Conservation (phyloP, 2,329 filamentous ascomycete genomes). For the Apiospora marii region DNA sequence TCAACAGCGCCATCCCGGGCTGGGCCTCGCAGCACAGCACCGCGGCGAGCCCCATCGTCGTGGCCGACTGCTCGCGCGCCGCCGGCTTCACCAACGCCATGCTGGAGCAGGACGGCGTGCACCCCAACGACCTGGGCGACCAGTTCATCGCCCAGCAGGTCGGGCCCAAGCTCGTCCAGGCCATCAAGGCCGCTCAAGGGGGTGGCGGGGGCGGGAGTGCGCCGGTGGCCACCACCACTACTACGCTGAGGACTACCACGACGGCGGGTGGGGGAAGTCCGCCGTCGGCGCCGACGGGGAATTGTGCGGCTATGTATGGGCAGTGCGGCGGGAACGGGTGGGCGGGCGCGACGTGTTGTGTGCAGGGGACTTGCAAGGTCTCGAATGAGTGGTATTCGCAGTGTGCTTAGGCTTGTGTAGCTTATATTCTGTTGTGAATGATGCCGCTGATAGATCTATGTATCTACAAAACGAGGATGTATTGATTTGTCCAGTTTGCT, state of each 20-base stretch:
- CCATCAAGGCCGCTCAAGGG: conserved; percentile 33
- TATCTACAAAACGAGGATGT: too few species aligned
- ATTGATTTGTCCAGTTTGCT: too few species aligned
- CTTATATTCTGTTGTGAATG: not conserved
- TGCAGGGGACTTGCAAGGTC: conserved; percentile 42
- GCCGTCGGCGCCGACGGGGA: conserved; percentile 7
- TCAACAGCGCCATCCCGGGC: conserved; percentile 47
- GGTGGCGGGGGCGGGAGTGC: not conserved
- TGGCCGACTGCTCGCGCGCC: conserved; percentile 35
- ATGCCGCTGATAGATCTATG: too few species aligned
- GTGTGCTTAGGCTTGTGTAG: conserved; percentile 28
- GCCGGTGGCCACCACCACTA: not conserved
- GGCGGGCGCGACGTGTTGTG: conserved; percentile 44
- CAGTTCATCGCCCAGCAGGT: conserved; percentile 42
- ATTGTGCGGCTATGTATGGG: conserved; percentile 41
- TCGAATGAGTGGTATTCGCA: conserved; percentile 44
- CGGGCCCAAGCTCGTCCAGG: conserved; percentile 43
- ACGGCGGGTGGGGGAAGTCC: not conserved
- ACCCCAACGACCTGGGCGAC: conserved; percentile 47
- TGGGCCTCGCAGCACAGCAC: conserved; percentile 22
- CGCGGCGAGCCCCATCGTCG: conserved; percentile 24
- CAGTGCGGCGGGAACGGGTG: conserved; percentile 46
- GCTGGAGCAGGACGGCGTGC: conserved; percentile 47
- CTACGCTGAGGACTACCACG: not conserved
- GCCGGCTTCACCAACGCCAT: conserved; percentile 34